These are phyloP conservation scores for Aspergillus incahuasiensis DNA, from an alignment of 495 filamentous ascomycete species.

Conservation along the genomic window DNA sequence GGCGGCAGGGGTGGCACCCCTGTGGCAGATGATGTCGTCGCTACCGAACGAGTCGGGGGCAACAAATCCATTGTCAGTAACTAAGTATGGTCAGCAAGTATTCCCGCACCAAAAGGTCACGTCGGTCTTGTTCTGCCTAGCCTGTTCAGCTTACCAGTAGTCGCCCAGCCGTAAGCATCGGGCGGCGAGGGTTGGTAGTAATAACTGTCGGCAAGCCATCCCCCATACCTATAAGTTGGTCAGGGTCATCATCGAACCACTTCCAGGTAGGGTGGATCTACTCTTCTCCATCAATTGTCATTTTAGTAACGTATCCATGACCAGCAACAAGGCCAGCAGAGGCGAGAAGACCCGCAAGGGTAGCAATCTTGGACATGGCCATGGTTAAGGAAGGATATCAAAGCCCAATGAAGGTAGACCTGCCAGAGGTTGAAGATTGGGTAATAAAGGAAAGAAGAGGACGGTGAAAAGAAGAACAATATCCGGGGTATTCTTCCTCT, in stretches of 20 bases:
- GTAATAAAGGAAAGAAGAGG: not conserved
- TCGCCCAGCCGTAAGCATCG: slow-evolving; percentile 52
- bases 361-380: slow-evolving; percentile 39
- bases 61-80: slow-evolving; percentile 57
- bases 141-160: too few species aligned
- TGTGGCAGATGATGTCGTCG: slow-evolving; percentile 67
- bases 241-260: too few species aligned
- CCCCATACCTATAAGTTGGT: too few species aligned
- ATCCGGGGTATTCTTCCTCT: not conserved
- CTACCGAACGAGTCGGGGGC: slow-evolving; percentile 43
- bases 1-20: slow-evolving; percentile 46
- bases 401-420: not conserved
- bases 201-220: slow-evolving; percentile 33
- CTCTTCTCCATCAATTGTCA: not conserved
- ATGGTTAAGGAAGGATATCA: slow-evolving; percentile 16
- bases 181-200: slow-evolving; percentile 38
- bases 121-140: too few species aligned
- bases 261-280: too few species aligned
- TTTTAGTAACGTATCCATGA: slow-evolving; percentile 52
- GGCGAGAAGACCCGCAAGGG: slow-evolving; percentile 37
- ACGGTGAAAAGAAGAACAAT: not conserved
- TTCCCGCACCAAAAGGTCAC: too few species aligned
- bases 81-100: too few species aligned
- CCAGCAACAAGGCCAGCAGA: slow-evolving; percentile 51
- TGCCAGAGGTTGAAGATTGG: not conserved